A percentile compares a stretch with the other conserved stretches of the same genome.
These are phyloP conservation scores for Avena atlantica DNA, from an alignment of 176 grass and related monocot species.

Conservation along the genomic window DNA sequence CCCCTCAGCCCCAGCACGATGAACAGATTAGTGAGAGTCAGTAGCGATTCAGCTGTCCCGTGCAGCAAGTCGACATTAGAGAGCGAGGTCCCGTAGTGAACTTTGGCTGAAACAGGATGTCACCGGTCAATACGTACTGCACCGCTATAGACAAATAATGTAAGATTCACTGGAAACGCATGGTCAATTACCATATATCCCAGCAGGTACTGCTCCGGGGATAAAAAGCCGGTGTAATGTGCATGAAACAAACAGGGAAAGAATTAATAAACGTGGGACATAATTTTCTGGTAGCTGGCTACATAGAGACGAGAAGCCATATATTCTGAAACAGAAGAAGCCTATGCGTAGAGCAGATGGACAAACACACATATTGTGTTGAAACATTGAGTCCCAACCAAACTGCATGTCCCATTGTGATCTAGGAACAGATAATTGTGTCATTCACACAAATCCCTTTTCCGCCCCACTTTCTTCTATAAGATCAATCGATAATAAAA, in stretches of 20 bases:
- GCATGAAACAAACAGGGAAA: constrained; percentile 69
- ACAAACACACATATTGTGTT: neutral
- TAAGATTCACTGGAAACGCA: constrained; percentile 28
- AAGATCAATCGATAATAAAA: too few relatives aligned
- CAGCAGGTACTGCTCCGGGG: constrained; percentile 75
- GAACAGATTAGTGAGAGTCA: constrained; percentile 93
- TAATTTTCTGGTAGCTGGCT: constrained; percentile 28
- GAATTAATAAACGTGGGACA: constrained; percentile 44
- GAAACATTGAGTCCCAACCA: neutral
- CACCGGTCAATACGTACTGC: neutral
- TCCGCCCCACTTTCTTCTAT: too few relatives aligned
- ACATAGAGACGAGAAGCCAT: constrained; percentile 21
- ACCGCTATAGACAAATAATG: neutral
- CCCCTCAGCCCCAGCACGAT: constrained; percentile 78
- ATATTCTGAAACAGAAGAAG: neutral
- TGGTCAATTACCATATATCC: constrained; percentile 90
- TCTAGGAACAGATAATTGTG: neutral
- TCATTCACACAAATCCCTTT: neutral
- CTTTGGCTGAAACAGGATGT: constrained; percentile 61
- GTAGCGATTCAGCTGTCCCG: constrained; percentile 75
- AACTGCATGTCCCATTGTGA: neutral
- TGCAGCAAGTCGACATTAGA: constrained; percentile 89
- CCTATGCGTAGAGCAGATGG: neutral
- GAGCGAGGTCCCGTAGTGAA: constrained; percentile 86
- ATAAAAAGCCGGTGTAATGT: constrained; percentile 43